A percentile compares a stretch with the other conserved stretches of the same genome.
Conservation (phyloP, 192 early-diverging fungal species). For the Coemansia sp. region DNA sequence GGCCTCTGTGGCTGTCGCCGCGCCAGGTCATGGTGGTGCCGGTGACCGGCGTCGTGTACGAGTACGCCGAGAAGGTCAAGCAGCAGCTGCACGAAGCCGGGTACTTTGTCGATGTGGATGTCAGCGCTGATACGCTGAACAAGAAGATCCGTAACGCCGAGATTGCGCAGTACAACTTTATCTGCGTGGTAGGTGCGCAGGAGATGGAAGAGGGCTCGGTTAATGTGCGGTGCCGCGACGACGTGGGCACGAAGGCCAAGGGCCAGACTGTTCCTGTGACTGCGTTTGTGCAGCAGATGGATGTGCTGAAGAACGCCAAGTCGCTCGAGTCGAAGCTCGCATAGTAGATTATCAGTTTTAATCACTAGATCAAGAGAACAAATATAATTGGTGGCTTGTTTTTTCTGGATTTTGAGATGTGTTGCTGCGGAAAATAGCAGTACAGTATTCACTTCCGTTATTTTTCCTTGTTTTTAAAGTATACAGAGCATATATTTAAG, state of each 20-base stretch:
- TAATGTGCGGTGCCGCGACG: slow-evolving; percentile 89
- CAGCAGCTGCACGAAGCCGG: slow-evolving; percentile 70
- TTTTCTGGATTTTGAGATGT: background rate
- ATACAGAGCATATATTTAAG: background rate
- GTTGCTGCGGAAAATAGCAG: background rate
- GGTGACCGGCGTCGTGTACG: slow-evolving; percentile 72
- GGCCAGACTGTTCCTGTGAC: slow-evolving; percentile 76
- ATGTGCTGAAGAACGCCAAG: slow-evolving; percentile 56
- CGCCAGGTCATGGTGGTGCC: slow-evolving; percentile 92
- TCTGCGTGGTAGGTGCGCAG: slow-evolving; percentile 91
- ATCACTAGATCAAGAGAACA: background rate
- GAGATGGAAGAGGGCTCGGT: slow-evolving; percentile 83
- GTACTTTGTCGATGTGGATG: slow-evolving; percentile 83
- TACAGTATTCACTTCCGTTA: background rate
- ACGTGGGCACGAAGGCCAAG: slow-evolving; percentile 77
- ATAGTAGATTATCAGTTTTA: background rate
- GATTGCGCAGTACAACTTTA: slow-evolving; percentile 95
- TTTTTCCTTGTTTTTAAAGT: slow-evolving; percentile 6
- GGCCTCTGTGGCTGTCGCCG: slow-evolving; percentile 98
- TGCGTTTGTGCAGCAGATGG: slow-evolving; percentile 69
- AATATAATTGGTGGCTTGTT: slow-evolving; percentile 1
- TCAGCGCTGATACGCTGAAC: slow-evolving; percentile 86
- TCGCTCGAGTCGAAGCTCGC: slow-evolving; percentile 59
- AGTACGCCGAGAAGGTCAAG: slow-evolving; percentile 77
- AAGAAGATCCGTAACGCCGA: slow-evolving; percentile 97